phyloP scores from a whole-genome alignment of 1,139 yeast species.

The Suhomyces anneliseae region DNA sequence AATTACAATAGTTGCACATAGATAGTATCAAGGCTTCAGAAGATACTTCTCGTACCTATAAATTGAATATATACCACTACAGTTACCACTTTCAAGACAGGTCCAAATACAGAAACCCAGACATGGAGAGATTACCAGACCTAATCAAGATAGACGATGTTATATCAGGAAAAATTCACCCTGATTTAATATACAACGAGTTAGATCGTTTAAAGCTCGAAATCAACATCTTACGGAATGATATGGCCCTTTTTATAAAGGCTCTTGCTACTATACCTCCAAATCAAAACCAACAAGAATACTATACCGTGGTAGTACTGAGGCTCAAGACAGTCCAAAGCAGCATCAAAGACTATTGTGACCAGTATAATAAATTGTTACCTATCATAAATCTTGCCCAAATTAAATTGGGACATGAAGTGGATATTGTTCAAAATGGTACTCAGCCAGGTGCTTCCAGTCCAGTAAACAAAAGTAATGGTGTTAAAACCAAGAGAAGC shows the following conservation, averaged over 20 bases:
- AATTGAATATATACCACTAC: no score
- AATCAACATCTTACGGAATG: conserved; percentile 44
- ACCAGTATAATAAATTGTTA: conserved; percentile 43
- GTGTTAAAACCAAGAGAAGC: conserved; percentile 3
- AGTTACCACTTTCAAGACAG: no score
- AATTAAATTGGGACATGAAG: conserved; percentile 49
- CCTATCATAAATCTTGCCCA: conserved; percentile 55
- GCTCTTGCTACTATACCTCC: conserved; percentile 41
- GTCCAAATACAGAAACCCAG: background rate
- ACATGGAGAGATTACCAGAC: conserved; percentile 31
- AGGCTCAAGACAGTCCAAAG: conserved; percentile 37
- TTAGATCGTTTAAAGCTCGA: conserved; percentile 46
- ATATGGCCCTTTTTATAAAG: conserved; percentile 41
- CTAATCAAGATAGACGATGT: conserved; percentile 48
- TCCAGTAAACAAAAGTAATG: background rate
- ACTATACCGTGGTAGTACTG: conserved; percentile 30
- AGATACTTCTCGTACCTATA: no score
- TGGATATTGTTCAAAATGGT: conserved; percentile 32
- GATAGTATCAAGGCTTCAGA: no score
- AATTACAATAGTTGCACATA: no score
- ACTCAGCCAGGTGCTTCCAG: conserved; percentile 20
- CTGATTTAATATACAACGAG: conserved; percentile 38
- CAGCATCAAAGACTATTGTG: conserved; percentile 44
- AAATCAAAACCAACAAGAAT: conserved; percentile 39
- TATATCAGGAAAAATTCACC: conserved; percentile 44